These are phyloP conservation scores for Phoenix dactylifera DNA, from an alignment of 176 grass and related monocot species.

Conservation along the genomic window DNA sequence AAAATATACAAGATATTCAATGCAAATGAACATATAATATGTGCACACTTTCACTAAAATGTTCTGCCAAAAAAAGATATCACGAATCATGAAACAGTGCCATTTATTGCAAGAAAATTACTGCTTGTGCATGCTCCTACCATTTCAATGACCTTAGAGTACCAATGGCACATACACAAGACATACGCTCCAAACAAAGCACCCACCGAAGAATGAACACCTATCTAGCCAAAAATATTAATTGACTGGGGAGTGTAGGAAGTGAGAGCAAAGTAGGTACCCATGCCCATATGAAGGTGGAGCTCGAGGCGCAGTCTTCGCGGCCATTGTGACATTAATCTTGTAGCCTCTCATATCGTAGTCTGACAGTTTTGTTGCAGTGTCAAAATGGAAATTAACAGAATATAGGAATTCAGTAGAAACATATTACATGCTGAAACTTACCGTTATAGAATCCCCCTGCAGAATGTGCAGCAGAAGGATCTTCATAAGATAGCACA, in stretches of 20 bases:
- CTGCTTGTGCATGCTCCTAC: too few species aligned
- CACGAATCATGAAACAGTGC: too few species aligned
- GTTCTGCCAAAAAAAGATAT: too few species aligned
- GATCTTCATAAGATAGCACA: slow-evolving; percentile 97
- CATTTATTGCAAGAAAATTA: too few species aligned
- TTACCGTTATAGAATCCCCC: slow-evolving; percentile 92
- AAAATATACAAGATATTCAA: too few species aligned
- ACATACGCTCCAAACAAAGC: too few species aligned
- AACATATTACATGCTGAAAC: background rate
- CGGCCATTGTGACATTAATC: slow-evolving; percentile 87
- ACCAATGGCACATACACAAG: too few species aligned
- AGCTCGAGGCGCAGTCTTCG: slow-evolving; percentile 88
- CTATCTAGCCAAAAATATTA: too few species aligned
- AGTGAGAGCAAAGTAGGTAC: slow-evolving; percentile 29
- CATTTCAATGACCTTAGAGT: too few species aligned
- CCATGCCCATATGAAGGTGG: slow-evolving; percentile 70
- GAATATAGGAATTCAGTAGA: background rate
- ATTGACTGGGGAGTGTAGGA: slow-evolving; percentile 1
- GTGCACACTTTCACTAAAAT: too few species aligned
- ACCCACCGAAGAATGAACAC: too few species aligned
- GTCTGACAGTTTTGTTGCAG: slow-evolving; percentile 36
- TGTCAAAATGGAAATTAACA: slow-evolving; percentile 19
- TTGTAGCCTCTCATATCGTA: slow-evolving; percentile 91
- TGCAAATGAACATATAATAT: too few species aligned
- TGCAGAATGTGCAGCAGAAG: slow-evolving; percentile 90